phyloP scores from a whole-genome alignment of 257 asterid genomes.

The Solanum chaucha region DNA sequence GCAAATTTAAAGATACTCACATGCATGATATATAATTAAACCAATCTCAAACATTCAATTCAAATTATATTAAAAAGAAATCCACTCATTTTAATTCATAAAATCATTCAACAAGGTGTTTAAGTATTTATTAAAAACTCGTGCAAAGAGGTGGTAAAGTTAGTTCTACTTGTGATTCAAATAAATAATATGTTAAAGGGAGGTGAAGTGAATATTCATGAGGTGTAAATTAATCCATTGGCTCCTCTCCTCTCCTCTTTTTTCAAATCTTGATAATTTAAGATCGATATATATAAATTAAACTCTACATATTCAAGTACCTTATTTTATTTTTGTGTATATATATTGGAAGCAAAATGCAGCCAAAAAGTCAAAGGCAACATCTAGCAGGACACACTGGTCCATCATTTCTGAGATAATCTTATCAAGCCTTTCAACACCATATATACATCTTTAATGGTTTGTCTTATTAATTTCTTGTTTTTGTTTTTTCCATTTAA shows the following conservation, averaged over 20 bases:
- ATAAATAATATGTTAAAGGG: constrained; percentile 41
- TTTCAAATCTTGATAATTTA: background rate
- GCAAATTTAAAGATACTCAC: background rate
- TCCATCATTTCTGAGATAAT: constrained; percentile 3
- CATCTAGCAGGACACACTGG: constrained; percentile 9
- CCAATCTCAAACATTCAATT: constrained; percentile 20
- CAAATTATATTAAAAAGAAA: background rate
- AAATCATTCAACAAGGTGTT: constrained; percentile 16
- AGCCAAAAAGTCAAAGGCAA: constrained; percentile 20
- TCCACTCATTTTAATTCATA: background rate
- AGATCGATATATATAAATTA: background rate
- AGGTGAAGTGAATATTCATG: constrained; percentile 16
- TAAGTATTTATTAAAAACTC: constrained; percentile 46
- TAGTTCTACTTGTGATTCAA: constrained; percentile 58
- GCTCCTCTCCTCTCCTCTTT: constrained; percentile 57
- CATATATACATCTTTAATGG: background rate
- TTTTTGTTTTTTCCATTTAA: background rate
- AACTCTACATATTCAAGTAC: background rate
- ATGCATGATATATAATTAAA: background rate
- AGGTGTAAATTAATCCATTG: constrained; percentile 68
- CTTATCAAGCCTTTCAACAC: constrained; percentile 3
- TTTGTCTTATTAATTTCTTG: background rate
- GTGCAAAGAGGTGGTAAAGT: constrained; percentile 66
- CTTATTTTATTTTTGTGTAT: background rate
- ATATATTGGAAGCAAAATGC: background rate